phyloP scores from a whole-genome alignment of 106 monocot species.

The Platanthera guangdongensis region DNA sequence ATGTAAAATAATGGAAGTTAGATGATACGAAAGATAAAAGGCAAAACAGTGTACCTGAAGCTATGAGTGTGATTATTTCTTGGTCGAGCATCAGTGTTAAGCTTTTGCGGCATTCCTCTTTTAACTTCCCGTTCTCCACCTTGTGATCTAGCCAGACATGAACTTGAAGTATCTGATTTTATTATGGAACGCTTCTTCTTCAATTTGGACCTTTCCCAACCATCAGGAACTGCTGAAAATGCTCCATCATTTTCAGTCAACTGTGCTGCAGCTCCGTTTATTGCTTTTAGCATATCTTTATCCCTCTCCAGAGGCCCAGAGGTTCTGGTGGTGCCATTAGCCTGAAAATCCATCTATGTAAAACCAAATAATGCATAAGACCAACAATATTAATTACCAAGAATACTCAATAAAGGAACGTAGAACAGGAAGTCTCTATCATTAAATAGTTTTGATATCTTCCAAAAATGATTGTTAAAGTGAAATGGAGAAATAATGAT shows the following conservation, averaged over 20 bases:
- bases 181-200: constrained; percentile 59
- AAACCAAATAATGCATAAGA: too few relatives aligned
- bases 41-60: constrained; percentile 28
- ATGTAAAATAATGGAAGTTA: neutral
- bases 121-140: constrained; percentile 47
- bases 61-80: constrained; percentile 22
- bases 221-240: constrained; percentile 24
- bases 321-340: constrained; percentile 21
- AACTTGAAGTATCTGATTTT: constrained; percentile 40
- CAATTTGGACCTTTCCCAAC: constrained; percentile 61
- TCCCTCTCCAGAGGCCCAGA: constrained; percentile 36
- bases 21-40: neutral
- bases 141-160: constrained; percentile 20
- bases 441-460: too few relatives aligned
- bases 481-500: too few relatives aligned
- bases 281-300: constrained; percentile 36
- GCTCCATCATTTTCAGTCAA: constrained; percentile 37
- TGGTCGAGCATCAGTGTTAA: constrained; percentile 32
- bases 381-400: too few relatives aligned
- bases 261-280: constrained; percentile 17
- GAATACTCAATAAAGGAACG: neutral
- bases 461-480: too few relatives aligned
- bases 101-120: constrained; percentile 41
- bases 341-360: constrained; percentile 45
- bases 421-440: too few relatives aligned